Conservation (phyloP, 164 flowering plant species). For the Platanus orientalis region DNA sequence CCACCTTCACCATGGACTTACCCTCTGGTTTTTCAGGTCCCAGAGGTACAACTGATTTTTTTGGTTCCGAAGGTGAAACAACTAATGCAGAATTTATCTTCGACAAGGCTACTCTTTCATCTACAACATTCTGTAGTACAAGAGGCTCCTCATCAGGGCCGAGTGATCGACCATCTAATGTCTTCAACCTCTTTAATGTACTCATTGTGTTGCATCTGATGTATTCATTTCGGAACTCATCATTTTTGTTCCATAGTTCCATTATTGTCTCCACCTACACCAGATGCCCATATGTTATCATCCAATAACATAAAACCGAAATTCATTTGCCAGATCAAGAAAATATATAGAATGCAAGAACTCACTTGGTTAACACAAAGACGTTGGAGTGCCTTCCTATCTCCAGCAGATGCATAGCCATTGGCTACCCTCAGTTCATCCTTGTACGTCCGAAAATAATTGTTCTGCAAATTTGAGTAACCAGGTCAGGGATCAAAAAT, state of each 20-base stretch:
- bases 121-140: constrained; percentile 18
- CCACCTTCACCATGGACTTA: constrained; percentile 22
- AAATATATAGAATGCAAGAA: not conserved
- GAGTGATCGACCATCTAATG: constrained; percentile 78
- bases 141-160: constrained; percentile 78
- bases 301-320: not conserved
- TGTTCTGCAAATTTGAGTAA: constrained; percentile 45
- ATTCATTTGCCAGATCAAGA: not conserved
- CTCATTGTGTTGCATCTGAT: constrained; percentile 54
- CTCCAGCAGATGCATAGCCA: constrained; percentile 38
- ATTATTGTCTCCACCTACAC: constrained; percentile 60
- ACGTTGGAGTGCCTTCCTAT: constrained; percentile 44
- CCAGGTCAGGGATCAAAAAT: constrained; percentile 3
- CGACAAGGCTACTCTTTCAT: constrained; percentile 21
- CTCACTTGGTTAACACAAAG: constrained; percentile 59
- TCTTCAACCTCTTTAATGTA: constrained; percentile 63
- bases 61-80: constrained; percentile 21
- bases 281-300: constrained; percentile 10
- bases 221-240: constrained; percentile 68
- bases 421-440: constrained; percentile 43
- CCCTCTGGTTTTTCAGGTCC: constrained; percentile 17
- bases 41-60: constrained; percentile 15
- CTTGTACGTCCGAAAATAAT: constrained; percentile 52
- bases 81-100: constrained; percentile 7
- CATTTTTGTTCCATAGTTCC: constrained; percentile 66